Conservation (phyloP, 352 stramenopile species). For the Phytophthora vignae region DNA sequence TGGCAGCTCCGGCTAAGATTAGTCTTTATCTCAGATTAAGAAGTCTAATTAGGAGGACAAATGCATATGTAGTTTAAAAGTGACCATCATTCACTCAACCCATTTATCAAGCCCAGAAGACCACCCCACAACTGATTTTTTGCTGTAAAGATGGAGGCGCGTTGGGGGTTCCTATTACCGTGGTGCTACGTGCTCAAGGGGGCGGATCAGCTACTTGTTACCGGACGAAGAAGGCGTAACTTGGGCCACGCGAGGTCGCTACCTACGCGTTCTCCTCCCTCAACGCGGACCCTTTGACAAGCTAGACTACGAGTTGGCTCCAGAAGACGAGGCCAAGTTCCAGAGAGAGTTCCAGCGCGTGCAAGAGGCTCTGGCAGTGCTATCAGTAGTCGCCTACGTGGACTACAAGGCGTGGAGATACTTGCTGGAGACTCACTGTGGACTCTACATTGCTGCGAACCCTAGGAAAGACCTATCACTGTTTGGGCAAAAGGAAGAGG, state of each 20-base stretch:
- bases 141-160: neutral
- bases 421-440: conserved; percentile 1
- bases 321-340: neutral
- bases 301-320: neutral
- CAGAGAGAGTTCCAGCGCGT: neutral
- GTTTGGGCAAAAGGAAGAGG: too few species aligned
- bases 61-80: too few species aligned
- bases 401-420: conserved; percentile 5
- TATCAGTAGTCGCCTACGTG: conserved; percentile 6
- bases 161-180: neutral
- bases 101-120: neutral
- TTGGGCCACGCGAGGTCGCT: neutral
- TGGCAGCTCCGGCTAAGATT: too few species aligned
- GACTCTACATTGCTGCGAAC: neutral
- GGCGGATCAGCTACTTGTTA: neutral
- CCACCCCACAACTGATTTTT: neutral
- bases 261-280: neutral
- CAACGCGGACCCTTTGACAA: neutral
- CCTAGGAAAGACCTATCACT: too few species aligned
- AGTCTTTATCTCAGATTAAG: too few species aligned
- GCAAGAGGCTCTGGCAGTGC: neutral
- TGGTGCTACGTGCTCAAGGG: neutral
- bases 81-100: neutral
- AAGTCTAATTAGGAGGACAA: too few species aligned
- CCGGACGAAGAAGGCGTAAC: neutral